Evolutionary conservation across 495 filamentous ascomycete species (phyloP), one percentile per base, ranked within the genome.

Genomic region (Wilcoxina mikolae): DNA sequence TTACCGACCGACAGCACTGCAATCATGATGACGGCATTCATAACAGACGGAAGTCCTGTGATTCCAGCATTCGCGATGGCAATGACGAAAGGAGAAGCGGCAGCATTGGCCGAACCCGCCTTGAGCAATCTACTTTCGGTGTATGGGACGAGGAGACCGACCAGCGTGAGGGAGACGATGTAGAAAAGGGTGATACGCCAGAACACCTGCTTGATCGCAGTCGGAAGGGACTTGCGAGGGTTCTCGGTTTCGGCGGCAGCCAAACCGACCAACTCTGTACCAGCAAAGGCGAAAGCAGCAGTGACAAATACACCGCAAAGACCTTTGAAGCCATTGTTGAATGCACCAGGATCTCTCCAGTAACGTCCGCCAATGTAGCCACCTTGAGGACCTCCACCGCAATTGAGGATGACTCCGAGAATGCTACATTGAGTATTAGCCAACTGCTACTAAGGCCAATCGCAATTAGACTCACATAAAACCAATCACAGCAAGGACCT

Each of bases 181-280:
- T 93, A 93, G 69, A 93, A 90, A 38, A 95, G 75, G 15, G 79
- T 79, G 68, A 95, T 95, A 64, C 88, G 82, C 88, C 88, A 95
- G 69, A 95, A 95, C 31, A 95, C 87, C 68, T 95, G 87, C 67
- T 93, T 93, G 62, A 89, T 78, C 41, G 87, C 87, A 0, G 81
- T 84, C 0, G 87, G 87, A 4, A 95, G 76, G 12, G 83, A 83
- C 62, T 90, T 93, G 56, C 86, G 79, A 9, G 87, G 87, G 65
- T 93, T 93, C 3, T 77, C 79, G 1, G 86, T 87, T 65, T 95
- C 87, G 35, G 87, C 87, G 35, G 87, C 87, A 25, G 87, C 87
- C 29, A 95, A 76, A 51, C 87, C 90, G 50, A 95, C 88, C n/a
- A 95, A 71, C 65, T 96, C 90, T 10, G 88, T 95, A 41, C 90